Evolutionary conservation across 2,329 filamentous ascomycete genomes (phyloP).

Genomic region (Curvularia hawaiiensis): DNA sequence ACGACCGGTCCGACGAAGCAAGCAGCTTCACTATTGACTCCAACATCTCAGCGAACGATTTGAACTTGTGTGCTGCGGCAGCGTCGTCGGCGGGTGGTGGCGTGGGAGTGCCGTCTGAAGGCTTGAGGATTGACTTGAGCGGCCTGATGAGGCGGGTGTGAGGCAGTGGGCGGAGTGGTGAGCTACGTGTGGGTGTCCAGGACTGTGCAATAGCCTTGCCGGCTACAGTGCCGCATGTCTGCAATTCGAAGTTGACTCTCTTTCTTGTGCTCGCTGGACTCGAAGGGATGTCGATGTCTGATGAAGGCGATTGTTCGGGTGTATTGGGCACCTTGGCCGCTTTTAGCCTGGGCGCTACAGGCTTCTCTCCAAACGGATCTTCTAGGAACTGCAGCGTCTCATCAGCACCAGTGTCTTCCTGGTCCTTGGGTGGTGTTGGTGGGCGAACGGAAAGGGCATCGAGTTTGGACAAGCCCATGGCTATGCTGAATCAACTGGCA

Average conservation of each 20-base stretch:
- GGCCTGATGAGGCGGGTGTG: conserved; percentile 60
- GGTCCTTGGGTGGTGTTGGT: conserved; percentile 61
- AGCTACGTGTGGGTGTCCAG: conserved; percentile 45
- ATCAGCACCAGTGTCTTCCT: conserved; percentile 43
- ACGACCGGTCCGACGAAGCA: conserved; percentile 72
- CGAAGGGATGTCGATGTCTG: conserved; percentile 43
- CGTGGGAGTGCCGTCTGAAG: conserved; percentile 53
- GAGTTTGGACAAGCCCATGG: conserved; percentile 51
- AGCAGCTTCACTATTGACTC: conserved; percentile 84
- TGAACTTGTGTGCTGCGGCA: conserved; percentile 54
- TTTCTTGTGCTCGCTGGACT: conserved; percentile 45
- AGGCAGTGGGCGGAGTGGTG: conserved; percentile 54
- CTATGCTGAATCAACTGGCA: conserved; percentile 40
- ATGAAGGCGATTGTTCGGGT: conserved; percentile 53
- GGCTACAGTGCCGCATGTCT: conserved; percentile 61
- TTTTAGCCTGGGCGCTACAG: conserved; percentile 28
- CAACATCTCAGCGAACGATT: conserved; percentile 77
- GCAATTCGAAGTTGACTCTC: conserved; percentile 67
- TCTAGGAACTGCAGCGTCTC: conserved; percentile 52
- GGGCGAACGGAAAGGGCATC: conserved; percentile 57
- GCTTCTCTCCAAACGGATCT: conserved; percentile 47
- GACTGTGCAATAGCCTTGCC: conserved; percentile 41
- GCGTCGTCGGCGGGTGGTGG: conserved; percentile 45
- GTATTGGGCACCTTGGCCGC: conserved; percentile 37
- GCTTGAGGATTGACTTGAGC: conserved; percentile 82